phyloP scores from a whole-genome alignment of 495 filamentous ascomycete genomes.

The Aspergillus conjunctus region DNA sequence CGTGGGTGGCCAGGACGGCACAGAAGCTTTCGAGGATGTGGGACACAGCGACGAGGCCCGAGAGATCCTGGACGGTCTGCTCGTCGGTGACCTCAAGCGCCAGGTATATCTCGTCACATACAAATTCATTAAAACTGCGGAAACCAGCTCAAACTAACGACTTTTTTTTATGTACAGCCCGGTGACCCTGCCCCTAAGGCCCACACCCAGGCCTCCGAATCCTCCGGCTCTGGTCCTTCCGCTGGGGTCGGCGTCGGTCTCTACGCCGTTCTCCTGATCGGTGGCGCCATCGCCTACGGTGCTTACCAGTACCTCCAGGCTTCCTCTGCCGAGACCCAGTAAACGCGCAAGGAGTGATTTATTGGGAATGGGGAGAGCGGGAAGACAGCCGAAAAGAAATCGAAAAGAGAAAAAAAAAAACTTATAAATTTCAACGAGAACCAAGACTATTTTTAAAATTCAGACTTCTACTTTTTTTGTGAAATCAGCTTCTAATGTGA shows the following conservation, averaged over 20 bases:
- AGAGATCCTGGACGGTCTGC: conserved; percentile 81
- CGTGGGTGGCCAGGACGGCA: conserved; percentile 93
- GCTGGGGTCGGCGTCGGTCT: conserved; percentile 72
- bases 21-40: conserved; percentile 99
- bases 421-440: conserved; percentile 17
- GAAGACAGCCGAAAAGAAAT: conserved; percentile 11
- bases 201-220: conserved; percentile 53
- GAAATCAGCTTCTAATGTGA: conserved; percentile 13
- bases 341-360: conserved; percentile 2
- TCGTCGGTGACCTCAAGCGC: conserved; percentile 82
- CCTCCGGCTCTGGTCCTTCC: conserved; percentile 45
- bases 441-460: conserved; percentile 18
- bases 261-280: conserved; percentile 80
- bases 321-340: conserved; percentile 41
- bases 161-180: conserved; percentile 52
- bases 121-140: conserved; percentile 13
- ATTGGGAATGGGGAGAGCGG: neutral
- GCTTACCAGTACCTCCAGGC: conserved; percentile 85
- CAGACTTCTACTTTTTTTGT: neutral
- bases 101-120: conserved; percentile 58
- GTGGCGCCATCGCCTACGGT: conserved; percentile 74
- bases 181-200: conserved; percentile 80
- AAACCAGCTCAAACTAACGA: conserved; percentile 13
- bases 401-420: conserved; percentile 17
- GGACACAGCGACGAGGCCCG: conserved; percentile 99